These are phyloP conservation scores for Canavalia gladiata DNA, from an alignment of 306 rosid species.

Conservation along the genomic window DNA sequence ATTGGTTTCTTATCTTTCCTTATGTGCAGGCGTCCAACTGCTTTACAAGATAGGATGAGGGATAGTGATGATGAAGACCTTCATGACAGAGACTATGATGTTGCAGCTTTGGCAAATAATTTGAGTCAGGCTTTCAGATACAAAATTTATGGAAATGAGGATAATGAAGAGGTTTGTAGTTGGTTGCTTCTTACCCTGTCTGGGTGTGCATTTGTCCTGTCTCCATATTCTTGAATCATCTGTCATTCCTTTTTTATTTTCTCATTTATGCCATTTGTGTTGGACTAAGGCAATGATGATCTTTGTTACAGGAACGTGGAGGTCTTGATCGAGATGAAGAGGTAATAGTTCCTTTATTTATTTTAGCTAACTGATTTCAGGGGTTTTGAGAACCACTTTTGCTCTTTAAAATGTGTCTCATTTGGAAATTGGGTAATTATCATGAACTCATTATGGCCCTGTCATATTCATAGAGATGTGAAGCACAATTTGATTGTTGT, in stretches of 20 bases:
- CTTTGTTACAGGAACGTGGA: conserved; percentile 78
- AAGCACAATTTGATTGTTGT: conserved; percentile 1
- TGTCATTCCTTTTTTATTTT: background rate
- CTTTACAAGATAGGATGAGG: conserved; percentile 95
- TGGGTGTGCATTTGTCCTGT: conserved; percentile 25
- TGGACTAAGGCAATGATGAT: conserved; percentile 43
- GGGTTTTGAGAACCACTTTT: conserved; percentile 36
- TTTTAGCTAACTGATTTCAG: conserved; percentile 41
- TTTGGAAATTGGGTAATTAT: conserved; percentile 10
- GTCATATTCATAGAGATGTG: background rate
- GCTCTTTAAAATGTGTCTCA: conserved; percentile 30
- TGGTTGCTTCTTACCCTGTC: conserved; percentile 1
- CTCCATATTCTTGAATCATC: conserved; percentile 10
- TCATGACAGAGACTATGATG: conserved; percentile 92
- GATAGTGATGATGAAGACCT: conserved; percentile 96
- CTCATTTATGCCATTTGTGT: conserved; percentile 24
- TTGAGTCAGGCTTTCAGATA: conserved; percentile 94
- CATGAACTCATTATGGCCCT: conserved; percentile 22
- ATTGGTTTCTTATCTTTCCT: conserved; percentile 25
- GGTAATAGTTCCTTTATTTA: conserved; percentile 59
- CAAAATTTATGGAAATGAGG: conserved; percentile 93
- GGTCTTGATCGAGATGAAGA: conserved; percentile 84
- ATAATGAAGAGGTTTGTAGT: conserved; percentile 83
- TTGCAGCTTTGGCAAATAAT: conserved; percentile 92
- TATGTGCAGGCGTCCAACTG: conserved; percentile 86